Evolutionary conservation across 257 asterid genomes (phyloP).

Genomic region (Jacaranda mimosifolia): DNA sequence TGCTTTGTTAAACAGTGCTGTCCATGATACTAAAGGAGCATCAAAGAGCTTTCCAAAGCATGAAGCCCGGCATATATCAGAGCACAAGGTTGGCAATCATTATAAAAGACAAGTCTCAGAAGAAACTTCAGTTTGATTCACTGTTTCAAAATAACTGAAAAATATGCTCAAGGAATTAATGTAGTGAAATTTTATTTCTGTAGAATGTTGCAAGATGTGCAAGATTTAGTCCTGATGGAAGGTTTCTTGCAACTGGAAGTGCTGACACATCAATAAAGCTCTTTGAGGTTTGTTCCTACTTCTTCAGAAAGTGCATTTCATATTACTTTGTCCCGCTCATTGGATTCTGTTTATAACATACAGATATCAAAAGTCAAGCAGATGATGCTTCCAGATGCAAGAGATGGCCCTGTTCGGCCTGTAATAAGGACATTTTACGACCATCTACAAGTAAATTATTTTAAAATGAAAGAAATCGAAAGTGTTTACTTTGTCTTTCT

Average conservation of each 20-base stretch:
- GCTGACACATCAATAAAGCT: constrained; percentile 87
- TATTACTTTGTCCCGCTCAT: constrained; percentile 34
- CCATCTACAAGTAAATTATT: constrained; percentile 69
- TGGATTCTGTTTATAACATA: constrained; percentile 24
- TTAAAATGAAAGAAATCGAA: constrained; percentile 30
- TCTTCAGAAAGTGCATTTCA: constrained; percentile 20
- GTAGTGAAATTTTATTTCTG: constrained; percentile 25
- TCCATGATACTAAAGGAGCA: constrained; percentile 63
- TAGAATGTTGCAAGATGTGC: constrained; percentile 87
- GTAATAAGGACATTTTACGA: constrained; percentile 76
- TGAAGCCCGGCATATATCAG: constrained; percentile 78
- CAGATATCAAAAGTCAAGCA: constrained; percentile 78
- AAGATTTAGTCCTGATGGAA: constrained; percentile 90
- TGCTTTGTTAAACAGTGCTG: constrained; percentile 53
- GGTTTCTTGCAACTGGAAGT: constrained; percentile 89
- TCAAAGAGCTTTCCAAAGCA: constrained; percentile 81
- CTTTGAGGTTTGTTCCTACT: constrained; percentile 61
- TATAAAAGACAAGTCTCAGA: constrained; percentile 31
- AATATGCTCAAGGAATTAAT: constrained; percentile 33
- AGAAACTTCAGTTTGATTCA: constrained; percentile 22
- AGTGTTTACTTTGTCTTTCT: constrained; percentile 3
- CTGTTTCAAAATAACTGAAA: constrained; percentile 12
- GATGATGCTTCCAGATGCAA: constrained; percentile 77
- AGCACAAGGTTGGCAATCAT: constrained; percentile 75
- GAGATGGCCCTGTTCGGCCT: constrained; percentile 76